Evolutionary conservation across 805 yeast species (phyloP).

Genomic region (Cyberlindnera mrakii): DNA sequence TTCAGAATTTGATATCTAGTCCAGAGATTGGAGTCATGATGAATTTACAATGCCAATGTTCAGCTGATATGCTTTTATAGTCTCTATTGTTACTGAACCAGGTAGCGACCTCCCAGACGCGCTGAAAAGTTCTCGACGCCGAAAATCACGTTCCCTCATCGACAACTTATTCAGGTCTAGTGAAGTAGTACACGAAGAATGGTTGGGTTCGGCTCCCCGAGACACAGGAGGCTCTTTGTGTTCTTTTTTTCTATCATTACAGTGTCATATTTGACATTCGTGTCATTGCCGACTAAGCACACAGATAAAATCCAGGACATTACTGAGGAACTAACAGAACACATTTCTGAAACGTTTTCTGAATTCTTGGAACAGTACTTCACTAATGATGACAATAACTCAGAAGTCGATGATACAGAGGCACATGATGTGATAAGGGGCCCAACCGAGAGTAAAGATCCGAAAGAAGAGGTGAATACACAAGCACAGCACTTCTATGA

Average conservation of each 20-base stretch:
- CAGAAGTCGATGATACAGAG: conserved; percentile 5
- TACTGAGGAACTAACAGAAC: neutral
- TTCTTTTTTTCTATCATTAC: neutral
- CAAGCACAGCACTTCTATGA: conserved; percentile 14
- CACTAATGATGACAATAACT: conserved; percentile 8
- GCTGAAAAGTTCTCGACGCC: no score
- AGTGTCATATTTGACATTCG: neutral
- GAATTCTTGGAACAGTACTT: conserved; percentile 3
- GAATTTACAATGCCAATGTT: no score
- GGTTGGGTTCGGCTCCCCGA: neutral
- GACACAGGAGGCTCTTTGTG: neutral
- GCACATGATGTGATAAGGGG: conserved; percentile 4
- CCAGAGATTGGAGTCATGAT: no score
- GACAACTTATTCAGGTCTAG: neutral
- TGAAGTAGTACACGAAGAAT: neutral
- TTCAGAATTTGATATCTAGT: no score
- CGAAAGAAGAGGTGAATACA: neutral
- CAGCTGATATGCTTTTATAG: no score
- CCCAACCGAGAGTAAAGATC: neutral
- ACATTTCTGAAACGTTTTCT: neutral
- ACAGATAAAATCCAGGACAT: neutral
- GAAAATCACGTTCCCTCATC: neutral
- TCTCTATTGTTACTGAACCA: no score
- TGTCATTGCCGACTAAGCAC: neutral
- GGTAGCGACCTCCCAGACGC: no score